Evolutionary conservation across 495 filamentous ascomycete species (phyloP).

Genomic region (Podospora sp.): DNA sequence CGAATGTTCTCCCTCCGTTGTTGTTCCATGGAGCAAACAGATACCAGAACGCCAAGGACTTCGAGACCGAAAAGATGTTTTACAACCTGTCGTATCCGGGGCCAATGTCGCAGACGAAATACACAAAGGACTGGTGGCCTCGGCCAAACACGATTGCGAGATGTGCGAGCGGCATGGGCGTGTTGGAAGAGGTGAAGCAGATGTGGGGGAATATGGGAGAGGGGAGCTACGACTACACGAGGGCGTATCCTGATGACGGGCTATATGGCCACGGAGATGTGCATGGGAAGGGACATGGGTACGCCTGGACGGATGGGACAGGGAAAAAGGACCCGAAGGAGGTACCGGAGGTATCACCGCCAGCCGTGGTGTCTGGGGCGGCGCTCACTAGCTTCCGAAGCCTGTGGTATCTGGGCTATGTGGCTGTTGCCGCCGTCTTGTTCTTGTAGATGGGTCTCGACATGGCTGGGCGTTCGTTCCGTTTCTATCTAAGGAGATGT

Average conservation of each 20-base stretch:
- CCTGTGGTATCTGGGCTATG: constrained; percentile 7
- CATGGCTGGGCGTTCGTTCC: too few species aligned
- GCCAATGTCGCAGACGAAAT: constrained; percentile 41
- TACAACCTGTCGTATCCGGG: constrained; percentile 56
- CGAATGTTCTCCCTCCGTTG: constrained; percentile 49
- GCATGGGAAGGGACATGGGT: not conserved
- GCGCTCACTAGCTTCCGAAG: not conserved
- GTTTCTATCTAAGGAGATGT: too few species aligned
- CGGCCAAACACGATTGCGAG: constrained; percentile 35
- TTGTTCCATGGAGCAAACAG: not conserved
- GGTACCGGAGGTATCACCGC: not conserved
- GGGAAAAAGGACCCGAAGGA: not conserved
- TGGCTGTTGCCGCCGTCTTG: not conserved
- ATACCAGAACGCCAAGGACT: constrained; percentile 25
- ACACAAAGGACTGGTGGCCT: constrained; percentile 36
- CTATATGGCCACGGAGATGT: not conserved
- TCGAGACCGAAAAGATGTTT: constrained; percentile 38
- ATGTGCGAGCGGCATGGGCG: constrained; percentile 38
- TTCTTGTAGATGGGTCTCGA: constrained; percentile 1
- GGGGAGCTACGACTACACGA: constrained; percentile 44
- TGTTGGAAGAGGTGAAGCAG: constrained; percentile 42
- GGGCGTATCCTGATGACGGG: constrained; percentile 30
- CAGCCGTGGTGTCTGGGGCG: not conserved
- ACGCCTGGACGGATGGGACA: not conserved
- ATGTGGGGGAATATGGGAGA: constrained; percentile 40